Conservation (phyloP, 2,329 filamentous ascomycete genomes). For the Fusarium redolens region DNA sequence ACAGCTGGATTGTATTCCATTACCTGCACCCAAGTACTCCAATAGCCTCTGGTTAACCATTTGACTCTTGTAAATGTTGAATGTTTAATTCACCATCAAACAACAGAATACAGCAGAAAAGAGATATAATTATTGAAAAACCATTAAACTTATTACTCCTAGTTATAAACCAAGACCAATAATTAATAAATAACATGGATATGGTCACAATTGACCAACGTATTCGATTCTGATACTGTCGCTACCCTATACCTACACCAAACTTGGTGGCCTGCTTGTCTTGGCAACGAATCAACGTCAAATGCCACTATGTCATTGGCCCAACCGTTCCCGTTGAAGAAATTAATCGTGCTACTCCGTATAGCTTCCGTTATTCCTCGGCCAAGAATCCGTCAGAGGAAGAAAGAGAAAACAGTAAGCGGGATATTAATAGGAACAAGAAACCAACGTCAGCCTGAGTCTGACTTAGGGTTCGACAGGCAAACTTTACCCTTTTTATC, state of each 20-base stretch:
- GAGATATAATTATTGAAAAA: not conserved
- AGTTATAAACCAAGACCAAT: not conserved
- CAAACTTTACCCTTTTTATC: not conserved
- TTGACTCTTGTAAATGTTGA: accelerated
- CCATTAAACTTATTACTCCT: too few relatives aligned
- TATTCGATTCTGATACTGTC: not conserved
- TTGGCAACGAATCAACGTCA: not conserved
- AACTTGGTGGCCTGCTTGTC: conserved; percentile 1
- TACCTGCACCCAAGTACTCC: too few relatives aligned
- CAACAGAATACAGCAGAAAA: too few relatives aligned
- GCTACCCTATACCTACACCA: conserved; percentile 24
- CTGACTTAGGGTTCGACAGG: not conserved
- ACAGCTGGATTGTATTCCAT: not conserved
- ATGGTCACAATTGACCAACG: not conserved
- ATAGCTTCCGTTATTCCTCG: not conserved
- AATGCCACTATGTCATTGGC: not conserved
- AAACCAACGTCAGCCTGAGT: not conserved
- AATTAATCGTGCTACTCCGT: not conserved
- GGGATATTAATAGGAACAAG: not conserved
- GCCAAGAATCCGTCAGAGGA: not conserved
- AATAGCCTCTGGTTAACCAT: too few relatives aligned
- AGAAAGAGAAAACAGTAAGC: not conserved
- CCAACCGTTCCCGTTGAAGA: conserved; percentile 9
- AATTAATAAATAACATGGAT: not conserved
- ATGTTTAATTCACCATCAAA: not conserved